Base-by-base conservation (phyloP, 2,329 filamentous ascomycete genomes). In the Botrytis aclada region DNA sequence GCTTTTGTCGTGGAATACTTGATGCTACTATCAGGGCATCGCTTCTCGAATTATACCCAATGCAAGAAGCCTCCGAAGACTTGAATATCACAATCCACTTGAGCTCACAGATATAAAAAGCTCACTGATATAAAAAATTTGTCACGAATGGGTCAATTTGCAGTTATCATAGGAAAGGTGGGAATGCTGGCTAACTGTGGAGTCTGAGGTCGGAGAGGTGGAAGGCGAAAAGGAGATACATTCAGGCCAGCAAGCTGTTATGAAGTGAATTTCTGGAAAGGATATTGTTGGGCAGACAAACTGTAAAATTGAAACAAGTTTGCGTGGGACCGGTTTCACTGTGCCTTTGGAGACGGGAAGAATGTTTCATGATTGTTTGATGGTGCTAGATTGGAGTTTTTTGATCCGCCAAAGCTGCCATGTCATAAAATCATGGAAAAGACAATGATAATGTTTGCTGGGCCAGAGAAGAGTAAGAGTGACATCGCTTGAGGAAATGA, bases 11-110 rank as follows among this genome's bases (percentile, higher is more conserved):
- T 51, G 25, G 10, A 1, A n/a, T 51, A 51, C 25, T 51, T 16
- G 4, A 51, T 51, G 5, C 12, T 51, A 51, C 5, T 16, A 2
- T 6, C 2, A 7, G 7, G 2, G 0, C 16, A n/a, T 51, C 25
- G 12, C 47, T n/a, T n/a, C 12, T n/a, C 4, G 12, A 51, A 2
- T 51, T 25, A 6, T 6, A 0, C 16, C 16, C 5, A 7, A n/a
- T 7, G 5, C 5, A n/a, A n/a, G 25, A 0, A 14, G 25, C 3
- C 45, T 51, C 22, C 25, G 2, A 4, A 1, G n/a, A n/a, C 0
- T 16, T 16, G 29, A n/a, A 18, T 8, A 3, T n/a, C 25, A 29
- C 4, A 1, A 29, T n/a, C 12, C 29, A 14, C 2, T 54, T n/a
- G 25, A 6, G 14, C 25, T n/a, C 25, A 54, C 2, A 16, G 25